These are phyloP conservation scores for Skeletonema grethae DNA, from an alignment of 108 stramenopile species.

Conservation along the genomic window DNA sequence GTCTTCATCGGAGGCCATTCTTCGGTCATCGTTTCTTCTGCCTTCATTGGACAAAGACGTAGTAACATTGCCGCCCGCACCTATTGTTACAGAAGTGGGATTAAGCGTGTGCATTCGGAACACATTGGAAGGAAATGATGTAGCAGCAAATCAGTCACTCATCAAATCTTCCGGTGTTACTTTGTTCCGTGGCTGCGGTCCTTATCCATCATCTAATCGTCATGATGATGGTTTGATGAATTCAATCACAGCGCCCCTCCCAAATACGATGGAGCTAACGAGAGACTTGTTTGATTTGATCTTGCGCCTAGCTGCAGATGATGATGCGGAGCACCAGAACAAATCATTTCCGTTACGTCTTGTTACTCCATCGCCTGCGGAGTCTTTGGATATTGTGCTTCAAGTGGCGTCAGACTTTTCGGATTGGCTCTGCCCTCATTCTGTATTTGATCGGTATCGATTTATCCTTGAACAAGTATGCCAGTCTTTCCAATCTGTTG, in stretches of 20 bases:
- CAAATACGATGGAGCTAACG: constrained; percentile 35
- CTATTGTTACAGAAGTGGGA: constrained; percentile 43
- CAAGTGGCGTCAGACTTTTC: constrained; percentile 35
- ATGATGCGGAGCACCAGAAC: constrained; percentile 31
- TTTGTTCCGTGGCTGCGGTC: constrained; percentile 14
- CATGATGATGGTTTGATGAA: constrained; percentile 7
- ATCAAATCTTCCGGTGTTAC: not conserved
- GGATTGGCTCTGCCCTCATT: constrained; percentile 36
- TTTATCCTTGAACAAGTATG: constrained; percentile 22
- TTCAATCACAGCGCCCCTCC: constrained; percentile 30
- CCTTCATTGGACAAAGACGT: constrained; percentile 17
- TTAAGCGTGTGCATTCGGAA: constrained; percentile 36
- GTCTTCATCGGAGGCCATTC: constrained; percentile 7
- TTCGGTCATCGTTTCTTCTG: constrained; percentile 35
- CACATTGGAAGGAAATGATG: constrained; percentile 18
- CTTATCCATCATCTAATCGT: not conserved
- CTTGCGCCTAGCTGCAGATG: constrained; percentile 36
- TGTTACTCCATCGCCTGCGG: constrained; percentile 29
- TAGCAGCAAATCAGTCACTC: not conserved
- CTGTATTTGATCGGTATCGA: constrained; percentile 24
- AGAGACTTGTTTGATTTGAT: constrained; percentile 45
- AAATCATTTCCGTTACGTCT: constrained; percentile 33
- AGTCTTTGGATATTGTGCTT: constrained; percentile 37
- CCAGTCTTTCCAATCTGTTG: constrained; percentile 18
- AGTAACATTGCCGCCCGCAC: constrained; percentile 25